Evolutionary conservation across 495 filamentous ascomycete species (phyloP).

Genomic region (Aspergillus leporis): DNA sequence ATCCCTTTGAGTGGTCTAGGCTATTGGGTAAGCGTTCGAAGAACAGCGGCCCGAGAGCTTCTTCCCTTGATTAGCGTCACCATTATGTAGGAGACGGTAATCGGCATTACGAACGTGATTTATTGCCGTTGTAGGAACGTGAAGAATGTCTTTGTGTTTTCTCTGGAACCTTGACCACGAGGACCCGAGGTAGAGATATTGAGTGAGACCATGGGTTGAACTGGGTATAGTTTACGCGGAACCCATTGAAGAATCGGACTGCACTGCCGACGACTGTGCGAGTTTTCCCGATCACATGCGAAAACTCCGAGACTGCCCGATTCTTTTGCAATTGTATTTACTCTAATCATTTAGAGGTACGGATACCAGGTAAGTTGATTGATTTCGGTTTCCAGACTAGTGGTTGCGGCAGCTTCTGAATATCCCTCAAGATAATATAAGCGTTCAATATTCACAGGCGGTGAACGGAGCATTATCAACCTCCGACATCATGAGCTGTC

Average conservation of each 20-base stretch:
- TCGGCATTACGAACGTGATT: neutral
- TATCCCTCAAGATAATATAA: neutral
- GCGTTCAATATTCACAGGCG: neutral
- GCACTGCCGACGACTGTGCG: slow-evolving; percentile 9
- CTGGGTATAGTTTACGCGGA: neutral
- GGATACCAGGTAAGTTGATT: neutral
- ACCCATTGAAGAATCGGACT: neutral
- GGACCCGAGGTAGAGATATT: slow-evolving; percentile 2
- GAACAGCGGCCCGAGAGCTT: slow-evolving; percentile 12
- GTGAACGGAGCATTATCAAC: neutral
- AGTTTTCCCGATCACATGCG: slow-evolving; percentile 19
- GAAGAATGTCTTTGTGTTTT: slow-evolving; percentile 5
- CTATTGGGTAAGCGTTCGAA: neutral
- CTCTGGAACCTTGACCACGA: neutral
- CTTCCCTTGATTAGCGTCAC: slow-evolving; percentile 1
- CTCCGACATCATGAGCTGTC: neutral
- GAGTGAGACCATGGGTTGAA: neutral
- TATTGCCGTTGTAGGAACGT: neutral
- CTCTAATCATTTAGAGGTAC: neutral
- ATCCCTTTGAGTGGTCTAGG: slow-evolving; percentile 7
- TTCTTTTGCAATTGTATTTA: neutral
- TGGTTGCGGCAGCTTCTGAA: neutral
- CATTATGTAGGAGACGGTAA: slow-evolving; percentile 1
- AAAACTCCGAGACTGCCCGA: slow-evolving; percentile 17
- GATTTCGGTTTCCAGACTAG: neutral